Evolutionary conservation across 371 early-diverging fungal species (phyloP), one percentile per base, ranked within the genome.

Genomic region (Gilbertella persicaria): DNA sequence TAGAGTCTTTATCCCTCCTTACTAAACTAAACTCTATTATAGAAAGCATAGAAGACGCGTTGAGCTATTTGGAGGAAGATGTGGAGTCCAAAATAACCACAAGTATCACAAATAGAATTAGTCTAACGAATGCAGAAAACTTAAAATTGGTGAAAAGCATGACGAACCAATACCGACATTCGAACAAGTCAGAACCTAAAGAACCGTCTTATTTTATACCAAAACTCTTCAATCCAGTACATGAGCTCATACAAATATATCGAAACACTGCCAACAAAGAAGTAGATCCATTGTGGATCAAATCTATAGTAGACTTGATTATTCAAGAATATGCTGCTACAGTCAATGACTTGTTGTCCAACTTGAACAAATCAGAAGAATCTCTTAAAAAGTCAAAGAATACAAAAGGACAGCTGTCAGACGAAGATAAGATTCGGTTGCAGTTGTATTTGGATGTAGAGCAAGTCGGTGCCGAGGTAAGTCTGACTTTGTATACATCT

Each of bases 181-280:
- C 81, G 13, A 85, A 83, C 59, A 60, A 55, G 14, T 56, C 70
- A 42, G 54, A 80, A 0, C 89, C 90, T 3, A 72, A 66, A 7
- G 79, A 81, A 45, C 67, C 79, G 5, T 88, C 88, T 4, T 64
- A 73, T n/a, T 89, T 83, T 73, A 79, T 88, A 41, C 64, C 79
- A 17, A 67, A 67, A 29, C 68, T 87, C 16, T 66, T 88, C 40
- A 64, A 69, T 25, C 88, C 89, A 0, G 68, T 83, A 19, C 54
- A 53, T n/a, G 38, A 48, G 5, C 84, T 82, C 58, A 41, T 72
- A 16, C 55, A 75, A 10, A 67, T 68, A 19, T 58, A 67, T 45
- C 43, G 54, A 24, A 30, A 48, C 3, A 68, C 68, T 52, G 57
- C 65, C 25, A 50, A 50, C 12, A 43, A 52, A 2, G 53, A 66